Evolutionary conservation across 2,329 filamentous ascomycete species (phyloP), one percentile per base, ranked within the genome.

Genomic region (Tolypocladium pustulatum): DNA sequence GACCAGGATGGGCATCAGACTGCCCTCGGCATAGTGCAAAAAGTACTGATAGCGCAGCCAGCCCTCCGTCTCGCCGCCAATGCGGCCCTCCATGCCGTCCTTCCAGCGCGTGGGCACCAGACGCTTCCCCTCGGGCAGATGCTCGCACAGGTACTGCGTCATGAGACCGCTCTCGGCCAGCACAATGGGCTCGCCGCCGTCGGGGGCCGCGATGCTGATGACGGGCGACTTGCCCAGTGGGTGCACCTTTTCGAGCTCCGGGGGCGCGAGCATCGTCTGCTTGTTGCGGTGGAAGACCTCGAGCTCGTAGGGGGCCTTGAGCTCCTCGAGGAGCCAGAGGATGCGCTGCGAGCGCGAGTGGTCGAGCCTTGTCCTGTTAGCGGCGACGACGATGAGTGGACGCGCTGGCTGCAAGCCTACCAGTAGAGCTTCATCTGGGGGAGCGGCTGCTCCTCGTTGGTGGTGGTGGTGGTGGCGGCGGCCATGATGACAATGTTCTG

Each of bases 221-320:
- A 93, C 76, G 0, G 93, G 93, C 1, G 90, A 91, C 71, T 96
- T 96, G 61, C 93, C 93, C 4, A 97, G 79, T 0, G 90, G 88
- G 68, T 96, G 91, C 41, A 96, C 75, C 62, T 90, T 79, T 67
- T 88, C 86, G 53, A 97, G 81, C 66, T 89, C 87, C 0, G 84
- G 77, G 4, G 90, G 90, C 1, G 92, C 92, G n/a, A 89, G 77
- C 65, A 77, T 81, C 58, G 87, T 81, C 59, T 76, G 67, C 58
- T 73, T 75, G 62, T 78, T 70, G 57, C 92, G 87, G 71, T 90
- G 90, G 79, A 88, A 94, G 57, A 88, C 80, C 67, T 93, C 84
- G 59, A 97, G 75, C 61, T 92, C 84, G 73, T 96, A 96, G 34
- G 87, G 81, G 38, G 96, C 72, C 51, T 88, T 81, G 61, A 94